A percentile compares a stretch with the other conserved stretches of the same genome.
Evolutionary conservation across 148 eudicot genomes (phyloP).

Genomic region (Rhododendron ovatum): DNA sequence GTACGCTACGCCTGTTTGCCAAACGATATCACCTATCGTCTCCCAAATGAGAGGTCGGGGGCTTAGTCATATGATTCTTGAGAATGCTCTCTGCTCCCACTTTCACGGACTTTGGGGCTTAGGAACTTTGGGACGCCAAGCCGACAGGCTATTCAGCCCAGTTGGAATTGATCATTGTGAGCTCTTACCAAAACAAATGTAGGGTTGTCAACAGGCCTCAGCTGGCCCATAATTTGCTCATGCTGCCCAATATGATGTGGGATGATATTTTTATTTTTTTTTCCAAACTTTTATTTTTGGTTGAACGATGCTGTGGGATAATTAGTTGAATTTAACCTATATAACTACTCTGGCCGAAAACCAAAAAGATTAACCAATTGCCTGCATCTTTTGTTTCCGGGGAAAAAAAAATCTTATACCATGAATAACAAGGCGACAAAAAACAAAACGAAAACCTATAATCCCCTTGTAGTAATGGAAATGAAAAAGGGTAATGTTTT

Average conservation of each 20-base stretch:
- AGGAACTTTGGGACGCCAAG: neutral
- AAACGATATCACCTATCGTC: too few species aligned
- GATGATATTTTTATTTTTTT: neutral
- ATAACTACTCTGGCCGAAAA: neutral
- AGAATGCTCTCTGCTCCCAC: neutral
- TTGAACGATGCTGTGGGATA: neutral
- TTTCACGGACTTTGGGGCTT: neutral
- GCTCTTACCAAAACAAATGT: neutral
- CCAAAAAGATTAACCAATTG: neutral
- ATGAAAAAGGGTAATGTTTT: too few species aligned
- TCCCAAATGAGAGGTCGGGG: too few species aligned
- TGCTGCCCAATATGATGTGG: neutral
- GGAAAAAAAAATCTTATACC: too few species aligned
- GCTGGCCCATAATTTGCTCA: neutral
- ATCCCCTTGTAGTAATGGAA: neutral
- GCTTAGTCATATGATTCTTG: too few species aligned
- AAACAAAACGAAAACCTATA: neutral
- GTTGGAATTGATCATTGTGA: neutral
- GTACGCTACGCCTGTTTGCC: too few species aligned
- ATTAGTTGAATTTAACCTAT: too few species aligned
- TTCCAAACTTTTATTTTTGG: neutral
- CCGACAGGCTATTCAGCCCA: neutral
- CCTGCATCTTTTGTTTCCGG: neutral
- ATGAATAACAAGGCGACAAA: too few species aligned
- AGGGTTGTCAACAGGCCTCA: neutral